Percentiles rank a stretch among this genome's conserved stretches.
Conservation (phyloP, 768 basidiomycete species). For the Galerina sulciceps region DNA sequence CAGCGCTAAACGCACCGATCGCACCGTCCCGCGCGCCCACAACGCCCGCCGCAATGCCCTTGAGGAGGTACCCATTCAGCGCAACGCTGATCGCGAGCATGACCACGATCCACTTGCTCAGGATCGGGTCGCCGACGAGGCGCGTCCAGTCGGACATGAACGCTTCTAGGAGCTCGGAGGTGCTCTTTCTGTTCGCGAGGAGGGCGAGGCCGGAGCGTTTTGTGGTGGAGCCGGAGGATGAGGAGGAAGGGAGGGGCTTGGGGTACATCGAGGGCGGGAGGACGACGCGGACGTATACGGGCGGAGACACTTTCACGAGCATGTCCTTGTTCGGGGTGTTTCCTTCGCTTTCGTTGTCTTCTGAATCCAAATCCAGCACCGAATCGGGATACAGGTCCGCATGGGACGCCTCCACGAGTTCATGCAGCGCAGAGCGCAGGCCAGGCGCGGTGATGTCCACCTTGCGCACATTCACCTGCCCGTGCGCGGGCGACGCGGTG, state of each 20-base stretch:
- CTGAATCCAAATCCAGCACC: background rate
- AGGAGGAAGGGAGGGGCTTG: background rate
- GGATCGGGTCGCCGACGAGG: conserved; percentile 91
- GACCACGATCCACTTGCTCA: conserved; percentile 94
- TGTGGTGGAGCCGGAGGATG: background rate
- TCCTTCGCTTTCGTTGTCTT: background rate
- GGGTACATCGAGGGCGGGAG: conserved; percentile 23
- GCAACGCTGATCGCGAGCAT: conserved; percentile 84
- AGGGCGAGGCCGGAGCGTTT: background rate
- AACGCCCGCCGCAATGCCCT: conserved; percentile 73
- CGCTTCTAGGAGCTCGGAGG: conserved; percentile 68
- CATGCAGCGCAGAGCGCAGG: conserved; percentile 60
- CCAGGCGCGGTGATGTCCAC: conserved; percentile 74
- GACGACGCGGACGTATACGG: conserved; percentile 25
- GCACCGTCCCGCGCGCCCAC: conserved; percentile 30
- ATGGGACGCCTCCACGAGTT: conserved; percentile 48
- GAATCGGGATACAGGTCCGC: conserved; percentile 14
- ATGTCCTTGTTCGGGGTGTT: conserved; percentile 14
- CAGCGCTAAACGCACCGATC: conserved; percentile 21
- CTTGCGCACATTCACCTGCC: conserved; percentile 44
- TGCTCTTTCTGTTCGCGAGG: conserved; percentile 13
- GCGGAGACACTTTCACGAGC: conserved; percentile 29
- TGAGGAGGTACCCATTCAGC: conserved; percentile 92
- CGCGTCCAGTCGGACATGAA: conserved; percentile 92
- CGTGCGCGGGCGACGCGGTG: conserved; percentile 24